phyloP scores from a whole-genome alignment of 2,329 filamentous ascomycete genomes.

The Aschersonia sp. region DNA sequence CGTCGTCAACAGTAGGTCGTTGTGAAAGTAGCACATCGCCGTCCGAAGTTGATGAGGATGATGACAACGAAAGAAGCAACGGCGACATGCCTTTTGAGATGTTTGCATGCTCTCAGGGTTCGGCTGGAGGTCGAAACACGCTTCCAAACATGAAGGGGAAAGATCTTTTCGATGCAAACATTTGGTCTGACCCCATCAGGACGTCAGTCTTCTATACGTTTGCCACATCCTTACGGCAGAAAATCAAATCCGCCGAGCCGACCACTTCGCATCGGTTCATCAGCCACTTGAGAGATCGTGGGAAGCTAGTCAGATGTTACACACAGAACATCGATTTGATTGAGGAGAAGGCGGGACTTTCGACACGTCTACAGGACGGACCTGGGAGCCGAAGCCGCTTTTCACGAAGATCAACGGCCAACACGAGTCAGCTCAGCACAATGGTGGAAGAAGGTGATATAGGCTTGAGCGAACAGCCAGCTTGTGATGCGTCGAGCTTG shows the following conservation, averaged over 20 bases:
- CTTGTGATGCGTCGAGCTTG: conserved; percentile 6
- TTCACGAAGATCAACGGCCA: conserved; percentile 30
- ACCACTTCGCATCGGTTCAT: conserved; percentile 57
- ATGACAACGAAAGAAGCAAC: conserved; percentile 2
- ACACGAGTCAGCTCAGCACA: conserved; percentile 16
- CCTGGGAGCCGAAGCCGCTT: conserved; percentile 48
- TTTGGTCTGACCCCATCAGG: conserved; percentile 53
- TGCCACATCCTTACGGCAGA: conserved; percentile 50
- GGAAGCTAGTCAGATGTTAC: conserved; percentile 56
- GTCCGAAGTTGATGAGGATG: conserved; percentile 28
- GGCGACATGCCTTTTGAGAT: conserved; percentile 24
- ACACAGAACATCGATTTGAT: conserved; percentile 66
- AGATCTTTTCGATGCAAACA: conserved; percentile 55
- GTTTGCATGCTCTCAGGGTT: conserved; percentile 22
- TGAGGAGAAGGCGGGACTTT: conserved; percentile 54
- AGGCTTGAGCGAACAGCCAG: conserved; percentile 4
- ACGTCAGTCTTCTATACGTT: conserved; percentile 63
- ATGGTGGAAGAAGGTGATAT: conserved; percentile 21
- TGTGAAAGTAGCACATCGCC: conserved; percentile 22
- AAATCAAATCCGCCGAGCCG: conserved; percentile 45
- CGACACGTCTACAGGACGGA: conserved; percentile 45
- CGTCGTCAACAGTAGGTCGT: conserved; percentile 19
- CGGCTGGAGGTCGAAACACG: conserved; percentile 15
- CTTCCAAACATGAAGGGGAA: conserved; percentile 53
- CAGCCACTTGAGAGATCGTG: conserved; percentile 47